These are phyloP conservation scores for Mucor lusitanicus DNA, from an alignment of 371 early-diverging fungal species.

Conservation along the genomic window DNA sequence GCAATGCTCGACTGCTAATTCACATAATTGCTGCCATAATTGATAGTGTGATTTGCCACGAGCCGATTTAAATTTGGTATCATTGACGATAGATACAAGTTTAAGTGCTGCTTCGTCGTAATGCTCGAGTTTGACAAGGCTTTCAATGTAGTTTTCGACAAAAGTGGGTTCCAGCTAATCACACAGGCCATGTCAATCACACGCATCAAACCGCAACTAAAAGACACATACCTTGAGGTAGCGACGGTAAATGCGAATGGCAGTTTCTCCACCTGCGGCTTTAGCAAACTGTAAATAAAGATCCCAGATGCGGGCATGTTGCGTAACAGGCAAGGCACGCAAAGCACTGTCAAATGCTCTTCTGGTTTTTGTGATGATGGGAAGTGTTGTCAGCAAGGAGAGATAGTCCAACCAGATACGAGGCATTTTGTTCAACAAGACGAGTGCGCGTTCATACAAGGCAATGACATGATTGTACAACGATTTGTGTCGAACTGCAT, in stretches of 20 bases:
- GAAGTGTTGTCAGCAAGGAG: slow-evolving; percentile 72
- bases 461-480: slow-evolving; percentile 70
- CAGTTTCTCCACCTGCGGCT: slow-evolving; percentile 80
- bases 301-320: slow-evolving; percentile 90
- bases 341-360: slow-evolving; percentile 90
- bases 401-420: slow-evolving; percentile 82
- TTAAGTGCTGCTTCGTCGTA: slow-evolving; percentile 88
- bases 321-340: slow-evolving; percentile 90
- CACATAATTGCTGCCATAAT: slow-evolving; percentile 88
- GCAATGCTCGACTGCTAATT: slow-evolving; percentile 81
- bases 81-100: slow-evolving; percentile 74
- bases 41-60: slow-evolving; percentile 81
- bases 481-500: slow-evolving; percentile 51
- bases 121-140: slow-evolving; percentile 65
- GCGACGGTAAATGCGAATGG: slow-evolving; percentile 77
- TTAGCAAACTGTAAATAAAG: slow-evolving; percentile 82
- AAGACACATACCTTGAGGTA: slow-evolving; percentile 68
- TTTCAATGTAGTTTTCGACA: slow-evolving; percentile 75
- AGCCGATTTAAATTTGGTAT: slow-evolving; percentile 67
- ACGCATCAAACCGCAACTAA: no score
- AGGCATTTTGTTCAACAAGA: slow-evolving; percentile 92
- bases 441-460: slow-evolving; percentile 85
- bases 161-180: slow-evolving; percentile 67
- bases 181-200: neutral
- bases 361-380: slow-evolving; percentile 74